These are phyloP conservation scores for Penicillium roqueforti DNA, from an alignment of 495 filamentous ascomycete species.

Conservation along the genomic window DNA sequence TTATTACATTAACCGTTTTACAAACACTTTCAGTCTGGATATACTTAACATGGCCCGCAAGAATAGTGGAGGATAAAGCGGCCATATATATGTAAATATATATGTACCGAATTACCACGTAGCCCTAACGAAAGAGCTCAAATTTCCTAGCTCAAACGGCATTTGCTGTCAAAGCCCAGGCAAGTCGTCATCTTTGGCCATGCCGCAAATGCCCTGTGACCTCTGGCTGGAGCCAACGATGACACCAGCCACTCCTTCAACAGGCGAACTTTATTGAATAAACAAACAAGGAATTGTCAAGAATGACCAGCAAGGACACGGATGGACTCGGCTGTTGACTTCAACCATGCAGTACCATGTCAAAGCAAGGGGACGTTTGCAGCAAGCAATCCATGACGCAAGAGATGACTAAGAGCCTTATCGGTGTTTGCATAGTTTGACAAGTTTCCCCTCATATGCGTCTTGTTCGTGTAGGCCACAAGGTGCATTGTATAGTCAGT, in stretches of 20 bases:
- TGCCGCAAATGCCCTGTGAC: slow-evolving; percentile 2
- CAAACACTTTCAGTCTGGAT: not conserved
- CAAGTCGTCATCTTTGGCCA: slow-evolving; percentile 2
- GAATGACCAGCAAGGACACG: not conserved
- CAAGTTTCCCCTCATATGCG: not conserved
- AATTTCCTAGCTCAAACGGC: not conserved
- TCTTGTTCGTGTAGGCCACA: slow-evolving; percentile 1
- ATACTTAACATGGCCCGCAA: not conserved
- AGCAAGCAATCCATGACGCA: not conserved
- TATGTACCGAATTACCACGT: not conserved
- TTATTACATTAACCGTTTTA: not conserved
- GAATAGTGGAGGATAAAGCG: not conserved
- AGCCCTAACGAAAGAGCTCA: not conserved
- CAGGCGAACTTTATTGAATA: slow-evolving; percentile 1
- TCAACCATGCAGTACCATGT: not conserved
- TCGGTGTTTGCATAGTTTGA: slow-evolving; percentile 6
- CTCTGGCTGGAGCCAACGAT: slow-evolving; percentile 4
- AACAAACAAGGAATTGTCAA: slow-evolving; percentile 2
- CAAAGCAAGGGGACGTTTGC: not conserved
- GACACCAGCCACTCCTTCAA: slow-evolving; percentile 3
- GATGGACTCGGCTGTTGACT: not conserved
- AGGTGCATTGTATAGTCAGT: slow-evolving; percentile 1
- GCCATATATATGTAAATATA: not conserved
- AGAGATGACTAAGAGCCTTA: slow-evolving; percentile 8
- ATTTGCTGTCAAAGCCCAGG: not conserved